Conservation (phyloP, 139 green algal genomes). For the Coelastrella sp. region DNA sequence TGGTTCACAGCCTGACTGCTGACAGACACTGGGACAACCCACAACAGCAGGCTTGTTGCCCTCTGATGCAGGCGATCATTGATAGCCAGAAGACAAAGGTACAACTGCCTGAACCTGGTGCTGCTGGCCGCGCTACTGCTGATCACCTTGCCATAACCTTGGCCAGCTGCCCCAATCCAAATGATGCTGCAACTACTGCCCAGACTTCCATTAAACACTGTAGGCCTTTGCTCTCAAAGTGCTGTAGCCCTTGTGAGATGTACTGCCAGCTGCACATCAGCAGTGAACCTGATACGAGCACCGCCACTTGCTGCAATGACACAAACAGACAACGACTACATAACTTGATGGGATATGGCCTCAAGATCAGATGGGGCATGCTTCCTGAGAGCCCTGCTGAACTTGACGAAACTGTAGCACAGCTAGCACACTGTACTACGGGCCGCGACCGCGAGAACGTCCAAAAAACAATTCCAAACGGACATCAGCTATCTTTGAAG, state of each 20-base stretch:
- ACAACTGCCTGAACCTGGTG: neutral
- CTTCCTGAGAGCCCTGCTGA: too few species aligned
- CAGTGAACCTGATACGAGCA: constrained; percentile 27
- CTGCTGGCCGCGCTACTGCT: too few species aligned
- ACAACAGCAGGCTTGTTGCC: too few species aligned
- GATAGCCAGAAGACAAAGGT: neutral
- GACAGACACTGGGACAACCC: too few species aligned
- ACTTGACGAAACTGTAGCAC: too few species aligned
- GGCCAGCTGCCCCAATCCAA: neutral
- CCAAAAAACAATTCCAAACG: too few species aligned
- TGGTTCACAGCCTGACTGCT: too few species aligned
- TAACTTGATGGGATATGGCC: too few species aligned
- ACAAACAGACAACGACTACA: neutral
- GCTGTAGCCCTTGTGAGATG: neutral
- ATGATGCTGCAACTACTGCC: neutral
- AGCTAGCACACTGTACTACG: too few species aligned
- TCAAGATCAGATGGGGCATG: too few species aligned
- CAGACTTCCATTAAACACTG: constrained; percentile 18
- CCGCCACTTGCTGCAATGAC: constrained; percentile 18
- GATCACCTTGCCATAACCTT: constrained; percentile 6
- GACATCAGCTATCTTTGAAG: too few species aligned
- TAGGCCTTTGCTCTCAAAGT: constrained; percentile 9
- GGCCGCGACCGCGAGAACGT: too few species aligned
- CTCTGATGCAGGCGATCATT: neutral
- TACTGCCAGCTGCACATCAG: constrained; percentile 35